Percentiles rank a stretch among this genome's conserved stretches.
phyloP scores from a whole-genome alignment of 495 filamentous ascomycete species.

The Talaromyces wortmannii region DNA sequence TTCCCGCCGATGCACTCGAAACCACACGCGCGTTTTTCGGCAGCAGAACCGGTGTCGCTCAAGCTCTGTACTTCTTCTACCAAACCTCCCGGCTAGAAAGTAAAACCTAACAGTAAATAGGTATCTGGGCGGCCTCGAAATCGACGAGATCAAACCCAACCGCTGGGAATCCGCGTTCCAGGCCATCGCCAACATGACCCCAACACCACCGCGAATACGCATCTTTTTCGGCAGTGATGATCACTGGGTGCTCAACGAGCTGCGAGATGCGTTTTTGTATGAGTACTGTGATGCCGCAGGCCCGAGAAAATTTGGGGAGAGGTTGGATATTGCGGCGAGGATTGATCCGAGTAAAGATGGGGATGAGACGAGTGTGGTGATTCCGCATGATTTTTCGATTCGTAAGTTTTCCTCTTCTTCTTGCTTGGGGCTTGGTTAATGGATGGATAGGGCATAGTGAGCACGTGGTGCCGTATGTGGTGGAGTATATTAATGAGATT shows the following conservation, averaged over 20 bases:
- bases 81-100: too few relatives aligned
- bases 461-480: slow-evolving; percentile 4
- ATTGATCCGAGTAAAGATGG: slow-evolving; percentile 4
- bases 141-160: slow-evolving; percentile 1
- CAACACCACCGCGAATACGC: background rate
- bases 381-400: slow-evolving; percentile 6
- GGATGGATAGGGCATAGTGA: background rate
- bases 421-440: background rate
- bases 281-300: slow-evolving; percentile 1
- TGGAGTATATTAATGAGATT: slow-evolving; percentile 1
- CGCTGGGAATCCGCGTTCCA: slow-evolving; percentile 4
- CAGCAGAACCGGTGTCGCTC: slow-evolving; percentile 3
- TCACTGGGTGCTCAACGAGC: slow-evolving; percentile 1
- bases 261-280: slow-evolving; percentile 4
- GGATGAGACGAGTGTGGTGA: slow-evolving; percentile 4
- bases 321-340: background rate
- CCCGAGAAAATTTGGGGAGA: background rate
- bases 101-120: background rate
- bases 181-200: background rate
- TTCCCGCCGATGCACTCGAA: background rate
- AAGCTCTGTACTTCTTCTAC: background rate
- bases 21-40: slow-evolving; percentile 1
- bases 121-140: background rate
- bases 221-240: slow-evolving; percentile 4
- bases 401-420: background rate